phyloP scores from a whole-genome alignment of 176 grass and related monocot genomes.

The Cocos nucifera region DNA sequence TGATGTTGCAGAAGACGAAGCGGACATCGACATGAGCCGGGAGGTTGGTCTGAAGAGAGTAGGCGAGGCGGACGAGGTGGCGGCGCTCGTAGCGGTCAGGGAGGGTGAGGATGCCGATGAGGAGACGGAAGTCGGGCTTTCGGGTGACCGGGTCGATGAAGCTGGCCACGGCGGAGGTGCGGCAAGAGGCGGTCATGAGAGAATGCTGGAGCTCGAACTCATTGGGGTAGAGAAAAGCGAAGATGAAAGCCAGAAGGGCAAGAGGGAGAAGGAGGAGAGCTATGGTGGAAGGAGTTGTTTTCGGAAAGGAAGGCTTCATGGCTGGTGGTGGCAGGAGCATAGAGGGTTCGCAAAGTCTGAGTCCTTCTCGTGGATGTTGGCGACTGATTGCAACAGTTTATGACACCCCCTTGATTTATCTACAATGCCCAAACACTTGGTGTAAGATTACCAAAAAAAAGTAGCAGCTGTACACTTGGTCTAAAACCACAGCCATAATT shows the following conservation, averaged over 20 bases:
- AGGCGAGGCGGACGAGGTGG: slow-evolving; percentile 61
- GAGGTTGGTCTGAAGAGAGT: slow-evolving; percentile 37
- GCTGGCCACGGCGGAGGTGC: no score
- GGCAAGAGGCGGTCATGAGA: neutral
- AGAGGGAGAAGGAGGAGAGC: neutral
- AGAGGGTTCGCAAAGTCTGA: no score
- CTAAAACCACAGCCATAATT: no score
- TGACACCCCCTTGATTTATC: no score
- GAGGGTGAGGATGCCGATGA: slow-evolving; percentile 1
- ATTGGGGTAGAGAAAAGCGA: slow-evolving; percentile 1
- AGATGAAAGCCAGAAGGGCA: neutral
- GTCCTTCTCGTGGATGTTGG: no score
- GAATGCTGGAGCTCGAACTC: neutral
- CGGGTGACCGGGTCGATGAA: neutral
- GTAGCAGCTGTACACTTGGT: no score
- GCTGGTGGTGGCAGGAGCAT: no score
- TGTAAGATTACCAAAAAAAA: no score
- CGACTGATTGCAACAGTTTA: no score
- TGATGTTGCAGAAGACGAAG: slow-evolving; percentile 41
- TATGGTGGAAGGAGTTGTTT: neutral
- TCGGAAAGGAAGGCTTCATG: slow-evolving; percentile 1
- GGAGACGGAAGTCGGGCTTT: neutral
- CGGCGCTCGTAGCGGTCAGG: slow-evolving; percentile 3
- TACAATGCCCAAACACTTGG: no score
- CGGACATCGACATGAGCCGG: slow-evolving; percentile 31